Evolutionary conservation across 164 flowering plant genomes (phyloP).

Genomic region (Aristolochia californica): DNA sequence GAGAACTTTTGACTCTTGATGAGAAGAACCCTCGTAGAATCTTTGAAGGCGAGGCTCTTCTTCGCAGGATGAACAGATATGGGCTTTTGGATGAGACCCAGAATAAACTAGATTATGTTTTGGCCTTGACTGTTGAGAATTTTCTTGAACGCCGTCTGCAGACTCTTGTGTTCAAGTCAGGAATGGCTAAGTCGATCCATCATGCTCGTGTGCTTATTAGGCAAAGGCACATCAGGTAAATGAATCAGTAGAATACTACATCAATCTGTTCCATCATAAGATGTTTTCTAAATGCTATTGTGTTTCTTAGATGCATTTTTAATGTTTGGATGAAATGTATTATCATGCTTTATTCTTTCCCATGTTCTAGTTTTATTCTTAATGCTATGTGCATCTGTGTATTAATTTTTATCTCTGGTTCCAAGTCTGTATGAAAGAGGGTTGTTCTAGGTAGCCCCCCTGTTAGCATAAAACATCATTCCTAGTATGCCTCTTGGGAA

Average conservation of each 20-base stretch:
- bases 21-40: constrained; percentile 54
- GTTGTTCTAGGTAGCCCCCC: too few species aligned
- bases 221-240: constrained; percentile 52
- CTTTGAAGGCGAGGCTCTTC: constrained; percentile 59
- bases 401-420: too few species aligned
- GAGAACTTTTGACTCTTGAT: constrained; percentile 51
- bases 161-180: constrained; percentile 56
- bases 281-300: too few species aligned
- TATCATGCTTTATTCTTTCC: too few species aligned
- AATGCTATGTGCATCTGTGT: too few species aligned
- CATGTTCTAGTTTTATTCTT: too few species aligned
- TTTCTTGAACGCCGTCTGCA: constrained; percentile 63
- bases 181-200: constrained; percentile 63
- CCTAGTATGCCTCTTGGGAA: too few species aligned
- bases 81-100: constrained; percentile 62
- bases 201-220: constrained; percentile 58
- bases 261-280: too few species aligned
- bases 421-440: too few species aligned
- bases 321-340: too few species aligned
- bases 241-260: neutral
- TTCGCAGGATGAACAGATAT: constrained; percentile 52
- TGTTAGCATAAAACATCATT: too few species aligned
- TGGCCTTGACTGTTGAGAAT: constrained; percentile 64
- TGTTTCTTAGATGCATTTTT: too few species aligned
- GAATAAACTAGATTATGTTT: constrained; percentile 65